Base-by-base conservation (phyloP, 176 grass and related monocot genomes). In the Cenchrus fungigraminus region DNA sequence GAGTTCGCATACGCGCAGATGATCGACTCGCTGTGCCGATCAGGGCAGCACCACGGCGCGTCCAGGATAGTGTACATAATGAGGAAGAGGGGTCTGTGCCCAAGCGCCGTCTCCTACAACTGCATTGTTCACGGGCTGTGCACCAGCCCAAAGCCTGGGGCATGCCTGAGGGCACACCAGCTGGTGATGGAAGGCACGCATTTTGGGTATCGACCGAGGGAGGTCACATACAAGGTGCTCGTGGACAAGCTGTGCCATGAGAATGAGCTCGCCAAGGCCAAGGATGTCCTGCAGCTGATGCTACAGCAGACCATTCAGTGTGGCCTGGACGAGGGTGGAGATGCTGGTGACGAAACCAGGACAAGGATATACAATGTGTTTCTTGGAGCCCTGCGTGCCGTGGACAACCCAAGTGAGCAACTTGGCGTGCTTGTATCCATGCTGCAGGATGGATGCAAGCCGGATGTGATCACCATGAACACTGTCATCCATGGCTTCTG, bases 291-390 rank as follows among this genome's bases (percentile, higher is more conserved):
- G 37, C 80, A 92, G 19, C 58, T 94, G 68, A 89, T 98, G 96
- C 83, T 98, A 34, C 80, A 86, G 5, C 73, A 64, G 1, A n/a
- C 28, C 73, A 37, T 6, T n/a, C 67, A 81, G 20, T n/a, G 6
- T 77, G 34, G 37, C 12, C 45, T 65, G 44, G 88, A 77, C 22
- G 77, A 28, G 8, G 34, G 7, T 65, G 54, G 20, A 45, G 78
- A 72, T 19, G 49, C 34, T 65, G 83, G 78, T 7, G 45, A 77
- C 1, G 86, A 84, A 3, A 73, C 49, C 51, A 92, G 77, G 37
- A 92, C 87, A 52, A 92, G 93, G 79, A 90, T 90, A 78, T 94
- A 98, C 86, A 98, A 94, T 70, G 93, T 98, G 34, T 98, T 95
- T 68, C 89, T 98, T 49, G 73, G 73, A 52, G 89, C 96, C 20